A percentile compares a stretch with the other conserved stretches of the same genome.
These are phyloP conservation scores for Penicillium sp. DNA, from an alignment of 2,329 filamentous ascomycete genomes.

Conservation along the genomic window DNA sequence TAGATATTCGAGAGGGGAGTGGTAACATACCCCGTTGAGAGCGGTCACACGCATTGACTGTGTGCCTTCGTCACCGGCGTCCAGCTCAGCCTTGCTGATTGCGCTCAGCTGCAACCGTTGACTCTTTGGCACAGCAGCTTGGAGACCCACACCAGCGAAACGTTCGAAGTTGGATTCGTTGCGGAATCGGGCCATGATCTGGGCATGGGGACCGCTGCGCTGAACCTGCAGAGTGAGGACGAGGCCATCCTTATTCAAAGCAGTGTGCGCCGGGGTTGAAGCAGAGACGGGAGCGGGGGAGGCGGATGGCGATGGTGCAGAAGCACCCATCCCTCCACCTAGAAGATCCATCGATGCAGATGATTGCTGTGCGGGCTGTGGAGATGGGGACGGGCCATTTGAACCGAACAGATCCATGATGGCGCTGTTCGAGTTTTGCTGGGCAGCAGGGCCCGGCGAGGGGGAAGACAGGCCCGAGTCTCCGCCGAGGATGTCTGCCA, in stretches of 20 bases:
- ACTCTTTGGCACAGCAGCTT: conserved; percentile 94
- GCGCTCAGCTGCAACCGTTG: conserved; percentile 91
- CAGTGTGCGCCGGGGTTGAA: conserved; percentile 61
- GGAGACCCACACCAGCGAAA: conserved; percentile 76
- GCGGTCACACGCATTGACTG: conserved; percentile 88
- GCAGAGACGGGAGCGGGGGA: conserved; percentile 54
- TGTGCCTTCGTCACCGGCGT: conserved; percentile 76
- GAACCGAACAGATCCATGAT: conserved; percentile 89
- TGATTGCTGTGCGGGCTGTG: conserved; percentile 52
- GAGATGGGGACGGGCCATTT: conserved; percentile 50
- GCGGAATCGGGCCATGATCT: conserved; percentile 80
- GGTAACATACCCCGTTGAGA: conserved; percentile 78
- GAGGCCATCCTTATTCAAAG: conserved; percentile 85
- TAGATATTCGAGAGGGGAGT: not conserved
- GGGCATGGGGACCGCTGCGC: conserved; percentile 68
- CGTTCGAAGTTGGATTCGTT: conserved; percentile 69
- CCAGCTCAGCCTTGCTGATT: conserved; percentile 79
- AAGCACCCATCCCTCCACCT: conserved; percentile 43
- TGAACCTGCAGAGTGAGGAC: conserved; percentile 80
- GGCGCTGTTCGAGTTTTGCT: conserved; percentile 60
- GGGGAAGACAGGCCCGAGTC: conserved; percentile 59
- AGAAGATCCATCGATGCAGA: conserved; percentile 38
- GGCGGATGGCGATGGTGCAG: conserved; percentile 41
- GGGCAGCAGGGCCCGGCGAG: conserved; percentile 56
- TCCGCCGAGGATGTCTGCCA: conserved; percentile 88